Conservation (phyloP, 2,329 filamentous ascomycete genomes). For the Cladophialophora psammophila region DNA sequence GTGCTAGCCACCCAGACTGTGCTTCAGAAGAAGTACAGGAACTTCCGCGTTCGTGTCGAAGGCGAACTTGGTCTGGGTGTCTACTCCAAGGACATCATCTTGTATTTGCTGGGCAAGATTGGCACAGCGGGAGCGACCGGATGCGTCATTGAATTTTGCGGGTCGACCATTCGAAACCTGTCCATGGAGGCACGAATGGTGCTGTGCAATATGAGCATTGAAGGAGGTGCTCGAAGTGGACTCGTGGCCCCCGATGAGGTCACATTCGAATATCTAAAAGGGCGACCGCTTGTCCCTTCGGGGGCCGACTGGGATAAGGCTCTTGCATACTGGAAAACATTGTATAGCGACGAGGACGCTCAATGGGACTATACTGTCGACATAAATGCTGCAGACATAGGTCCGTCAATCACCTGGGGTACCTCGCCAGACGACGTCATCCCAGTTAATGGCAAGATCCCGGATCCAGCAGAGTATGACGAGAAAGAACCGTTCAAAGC, state of each 20-base stretch:
- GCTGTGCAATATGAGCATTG: conserved; percentile 99
- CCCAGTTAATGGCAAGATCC: conserved; percentile 85
- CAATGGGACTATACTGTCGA: conserved; percentile 88
- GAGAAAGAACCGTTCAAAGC: conserved; percentile 74
- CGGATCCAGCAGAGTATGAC: conserved; percentile 84
- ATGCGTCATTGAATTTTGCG: conserved; percentile 95
- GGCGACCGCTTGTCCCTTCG: conserved; percentile 83
- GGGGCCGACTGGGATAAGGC: conserved; percentile 89
- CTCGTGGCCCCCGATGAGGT: conserved; percentile 95
- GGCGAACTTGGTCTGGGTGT: conserved; percentile 88
- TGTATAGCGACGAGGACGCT: conserved; percentile 85
- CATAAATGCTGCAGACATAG: conserved; percentile 89
- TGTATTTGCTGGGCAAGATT: conserved; percentile 90
- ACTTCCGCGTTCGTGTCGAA: conserved; percentile 96
- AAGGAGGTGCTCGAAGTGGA: conserved; percentile 89
- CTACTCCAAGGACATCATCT: conserved; percentile 92
- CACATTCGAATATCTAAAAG: conserved; percentile 95
- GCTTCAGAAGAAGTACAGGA: conserved; percentile 93
- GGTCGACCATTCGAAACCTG: conserved; percentile 84
- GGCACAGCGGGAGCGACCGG: conserved; percentile 94
- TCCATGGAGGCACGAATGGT: conserved; percentile 99
- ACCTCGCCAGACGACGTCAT: conserved; percentile 97
- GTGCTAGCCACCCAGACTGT: conserved; percentile 96
- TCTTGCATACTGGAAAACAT: conserved; percentile 81
- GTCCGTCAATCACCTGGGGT: conserved; percentile 93